Evolutionary conservation across 179 eudicot genomes (phyloP).

Genomic region (Pouteria campechiana): DNA sequence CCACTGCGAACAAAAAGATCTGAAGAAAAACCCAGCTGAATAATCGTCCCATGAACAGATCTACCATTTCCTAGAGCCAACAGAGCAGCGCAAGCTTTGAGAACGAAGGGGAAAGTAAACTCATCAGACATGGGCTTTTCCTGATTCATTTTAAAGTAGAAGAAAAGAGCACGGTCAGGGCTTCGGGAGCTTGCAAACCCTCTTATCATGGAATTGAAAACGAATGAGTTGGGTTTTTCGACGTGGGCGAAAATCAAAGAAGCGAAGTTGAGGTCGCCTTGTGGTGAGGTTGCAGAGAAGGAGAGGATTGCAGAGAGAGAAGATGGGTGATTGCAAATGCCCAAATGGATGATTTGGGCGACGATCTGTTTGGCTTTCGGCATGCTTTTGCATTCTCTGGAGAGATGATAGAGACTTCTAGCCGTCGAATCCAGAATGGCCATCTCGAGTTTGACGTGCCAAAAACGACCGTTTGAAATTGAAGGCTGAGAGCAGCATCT

Average conservation of each 20-base stretch:
- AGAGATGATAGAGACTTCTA: too few relatives aligned
- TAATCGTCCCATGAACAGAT: neutral
- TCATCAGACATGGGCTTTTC: neutral
- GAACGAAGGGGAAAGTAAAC: slow-evolving; percentile 4
- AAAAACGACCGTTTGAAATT: too few relatives aligned
- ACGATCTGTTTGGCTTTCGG: too few relatives aligned
- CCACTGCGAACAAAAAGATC: slow-evolving; percentile 2
- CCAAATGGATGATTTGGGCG: slow-evolving; percentile 6
- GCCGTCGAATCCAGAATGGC: too few relatives aligned
- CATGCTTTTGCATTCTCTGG: too few relatives aligned
- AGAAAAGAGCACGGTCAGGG: neutral
- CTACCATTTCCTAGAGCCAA: neutral
- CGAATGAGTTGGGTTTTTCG: slow-evolving; percentile 1
- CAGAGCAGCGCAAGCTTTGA: neutral
- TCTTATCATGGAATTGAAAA: slow-evolving; percentile 11
- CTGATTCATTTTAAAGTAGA: neutral
- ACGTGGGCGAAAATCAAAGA: slow-evolving; percentile 2
- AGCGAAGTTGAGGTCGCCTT: slow-evolving; percentile 4
- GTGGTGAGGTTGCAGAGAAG: slow-evolving; percentile 7
- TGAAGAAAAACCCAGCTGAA: neutral
- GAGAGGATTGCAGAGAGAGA: slow-evolving; percentile 1
- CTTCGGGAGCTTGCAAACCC: slow-evolving; percentile 1
- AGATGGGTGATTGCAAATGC: slow-evolving; percentile 4
- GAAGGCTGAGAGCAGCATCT: too few relatives aligned
- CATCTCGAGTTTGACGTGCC: too few relatives aligned